A percentile compares a stretch with the other conserved stretches of the same genome.
Conservation (phyloP, 2,329 filamentous ascomycete genomes). For the Exophiala alcalophila region DNA sequence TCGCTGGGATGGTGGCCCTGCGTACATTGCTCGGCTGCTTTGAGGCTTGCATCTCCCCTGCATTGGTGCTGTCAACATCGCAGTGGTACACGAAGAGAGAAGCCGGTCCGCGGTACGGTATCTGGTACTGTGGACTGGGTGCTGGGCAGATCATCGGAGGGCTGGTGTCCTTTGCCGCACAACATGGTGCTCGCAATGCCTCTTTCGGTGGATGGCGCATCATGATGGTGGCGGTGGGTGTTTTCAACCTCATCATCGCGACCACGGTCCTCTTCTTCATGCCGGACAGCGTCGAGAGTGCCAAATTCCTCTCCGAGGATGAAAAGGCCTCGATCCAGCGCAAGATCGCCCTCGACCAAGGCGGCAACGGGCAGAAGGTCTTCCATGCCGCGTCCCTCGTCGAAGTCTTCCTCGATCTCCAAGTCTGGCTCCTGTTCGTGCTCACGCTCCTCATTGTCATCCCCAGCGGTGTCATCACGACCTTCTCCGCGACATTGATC, state of each 20-base stretch:
- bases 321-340: no score
- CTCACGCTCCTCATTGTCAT: conserved; percentile 35
- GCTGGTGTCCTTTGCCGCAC: conserved; percentile 51
- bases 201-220: no score
- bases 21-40: conserved; percentile 61
- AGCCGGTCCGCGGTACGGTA: no score
- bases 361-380: conserved; percentile 37
- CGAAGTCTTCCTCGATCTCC: conserved; percentile 43
- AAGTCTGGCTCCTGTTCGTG: conserved; percentile 43
- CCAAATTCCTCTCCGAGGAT: no score
- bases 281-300: no score
- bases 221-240: no score
- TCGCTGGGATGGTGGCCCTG: conserved; percentile 53
- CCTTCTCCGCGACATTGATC: conserved; percentile 41
- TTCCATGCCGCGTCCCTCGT: conserved; percentile 48
- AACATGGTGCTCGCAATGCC: no score
- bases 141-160: conserved; percentile 55
- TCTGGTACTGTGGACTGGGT: conserved; percentile 62
- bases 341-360: background rate
- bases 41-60: conserved; percentile 59
- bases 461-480: conserved; percentile 40
- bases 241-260: no score
- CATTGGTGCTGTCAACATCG: conserved; percentile 59
- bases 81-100: conserved; percentile 59
- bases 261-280: no score